Percentiles rank a stretch among this genome's conserved stretches.
Evolutionary conservation across 2,329 filamentous ascomycete species (phyloP).

Genomic region (Truncatella angustata): DNA sequence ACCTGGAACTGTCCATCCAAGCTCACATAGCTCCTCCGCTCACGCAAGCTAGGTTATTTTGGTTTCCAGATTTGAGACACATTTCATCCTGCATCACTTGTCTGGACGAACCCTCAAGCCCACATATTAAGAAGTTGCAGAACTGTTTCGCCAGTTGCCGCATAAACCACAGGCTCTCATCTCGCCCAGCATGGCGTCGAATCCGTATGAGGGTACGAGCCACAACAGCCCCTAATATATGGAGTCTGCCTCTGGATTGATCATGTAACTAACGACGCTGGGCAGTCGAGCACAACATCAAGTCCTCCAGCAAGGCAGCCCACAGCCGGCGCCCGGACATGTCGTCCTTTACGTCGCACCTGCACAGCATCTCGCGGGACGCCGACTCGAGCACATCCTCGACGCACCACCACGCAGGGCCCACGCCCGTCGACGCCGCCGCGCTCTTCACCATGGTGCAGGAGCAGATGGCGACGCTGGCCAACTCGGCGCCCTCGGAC

Average conservation of each 20-base stretch:
- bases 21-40: too few species aligned
- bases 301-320: conserved; percentile 36
- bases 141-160: too few species aligned
- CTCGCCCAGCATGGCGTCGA: conserved; percentile 26
- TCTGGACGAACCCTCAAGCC: too few species aligned
- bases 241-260: too few species aligned
- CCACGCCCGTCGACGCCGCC: conserved; percentile 58
- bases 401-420: conserved; percentile 52
- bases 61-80: too few species aligned
- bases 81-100: too few species aligned
- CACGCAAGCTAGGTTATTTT: too few species aligned
- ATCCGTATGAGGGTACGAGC: conserved; percentile 30
- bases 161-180: too few species aligned
- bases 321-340: conserved; percentile 58
- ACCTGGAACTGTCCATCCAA: too few species aligned
- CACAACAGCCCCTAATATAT: too few species aligned
- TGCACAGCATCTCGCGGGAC: conserved; percentile 8
- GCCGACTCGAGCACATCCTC: not conserved
- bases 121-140: too few species aligned
- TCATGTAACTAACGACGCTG: too few species aligned
- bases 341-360: conserved; percentile 24
- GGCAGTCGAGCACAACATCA: conserved; percentile 65
- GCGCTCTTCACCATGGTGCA: conserved; percentile 58
- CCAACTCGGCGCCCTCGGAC: conserved; percentile 44
- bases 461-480: conserved; percentile 55